Base-by-base conservation (phyloP, 2,329 filamentous ascomycete genomes). In the Colletotrichum lentis region DNA sequence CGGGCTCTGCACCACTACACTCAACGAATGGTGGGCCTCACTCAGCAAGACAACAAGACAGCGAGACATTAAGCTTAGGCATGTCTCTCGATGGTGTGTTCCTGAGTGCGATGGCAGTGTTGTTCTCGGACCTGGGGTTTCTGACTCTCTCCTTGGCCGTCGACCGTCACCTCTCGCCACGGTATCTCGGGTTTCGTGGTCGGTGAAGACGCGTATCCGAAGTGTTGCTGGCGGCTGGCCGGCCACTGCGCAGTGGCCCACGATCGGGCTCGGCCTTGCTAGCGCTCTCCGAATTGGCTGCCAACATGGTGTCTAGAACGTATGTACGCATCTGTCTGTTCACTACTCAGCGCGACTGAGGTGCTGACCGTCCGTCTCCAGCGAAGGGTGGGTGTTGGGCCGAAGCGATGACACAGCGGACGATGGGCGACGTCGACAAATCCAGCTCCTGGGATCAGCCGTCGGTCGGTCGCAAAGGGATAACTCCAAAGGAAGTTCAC, bases 391-490 rank as follows among this genome's bases (percentile, higher is more conserved):
- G 46, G 20, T 65, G 50, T 54, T 46, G 55, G 58, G 41, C 65
- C 50, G 62, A 60, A 68, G 65, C 62, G 49, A 68, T 55, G 50
- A 64, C 43, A 47, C 37, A 31, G 47, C 47, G 58, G 58, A 53
- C 35, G 37, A 65, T 53, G 49, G 20, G 14, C 31, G 8, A 60
- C 41, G 62, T 54, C 18, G 46, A 31, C 47, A 53, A 27, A 46
- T 46, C 52, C 50, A 62, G 58, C 43, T 37, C 41, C 53, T 10
- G 18, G 22, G 22, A 60, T 37, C 43, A 31, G 44, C 35, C 44
- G 22, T 44, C 52, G 22, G 58, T 66, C 41, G 49, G 59, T 65
- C 37, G 62, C 41, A 50, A 60, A 60, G 55, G 43, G 27, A 57
- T 24, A 54, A 24, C 49, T 16, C 18, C 57, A 47, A 27, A 44